phyloP scores from a whole-genome alignment of 768 basidiomycete species.

The Calocybe indica region DNA sequence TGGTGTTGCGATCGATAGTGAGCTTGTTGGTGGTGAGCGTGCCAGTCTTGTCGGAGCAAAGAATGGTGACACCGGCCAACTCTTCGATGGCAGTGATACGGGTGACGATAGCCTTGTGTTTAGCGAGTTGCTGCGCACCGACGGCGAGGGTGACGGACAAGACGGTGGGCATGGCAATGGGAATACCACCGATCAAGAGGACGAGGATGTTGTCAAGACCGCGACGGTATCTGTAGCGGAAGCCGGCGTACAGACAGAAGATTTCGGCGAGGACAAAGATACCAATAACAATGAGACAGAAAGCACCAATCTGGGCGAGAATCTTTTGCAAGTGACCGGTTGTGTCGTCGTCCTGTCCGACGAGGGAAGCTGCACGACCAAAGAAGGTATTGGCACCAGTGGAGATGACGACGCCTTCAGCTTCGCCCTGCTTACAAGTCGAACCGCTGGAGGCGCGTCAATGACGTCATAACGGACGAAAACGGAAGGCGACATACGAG shows the following conservation, averaged over 20 bases:
- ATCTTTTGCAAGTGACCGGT: conserved; percentile 99
- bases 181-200: conserved; percentile 98
- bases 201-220: conserved; percentile 98
- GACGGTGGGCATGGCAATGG: conserved; percentile 99
- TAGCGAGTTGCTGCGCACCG: conserved; percentile 97
- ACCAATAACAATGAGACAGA: conserved; percentile 95
- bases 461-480: conserved; percentile 4
- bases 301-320: conserved; percentile 94
- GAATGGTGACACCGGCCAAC: conserved; percentile 95
- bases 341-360: conserved; percentile 96
- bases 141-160: conserved; percentile 97
- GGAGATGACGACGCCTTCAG: conserved; percentile 97
- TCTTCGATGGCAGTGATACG: conserved; percentile 99
- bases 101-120: conserved; percentile 99
- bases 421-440: conserved; percentile 98
- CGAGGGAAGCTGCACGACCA: conserved; percentile 95
- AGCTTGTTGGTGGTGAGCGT: conserved; percentile 99
- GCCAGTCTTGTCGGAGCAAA: conserved; percentile 99
- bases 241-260: conserved; percentile 87
- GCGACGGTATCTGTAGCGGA: conserved; percentile 85
- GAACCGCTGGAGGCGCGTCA: conserved; percentile 58
- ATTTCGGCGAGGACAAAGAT: conserved; percentile 95
- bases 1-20: conserved; percentile 89
- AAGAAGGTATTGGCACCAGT: conserved; percentile 99
- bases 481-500: conserved; percentile 60